Conservation (phyloP, 2,329 filamentous ascomycete genomes). For the Clonostachys rosea region DNA sequence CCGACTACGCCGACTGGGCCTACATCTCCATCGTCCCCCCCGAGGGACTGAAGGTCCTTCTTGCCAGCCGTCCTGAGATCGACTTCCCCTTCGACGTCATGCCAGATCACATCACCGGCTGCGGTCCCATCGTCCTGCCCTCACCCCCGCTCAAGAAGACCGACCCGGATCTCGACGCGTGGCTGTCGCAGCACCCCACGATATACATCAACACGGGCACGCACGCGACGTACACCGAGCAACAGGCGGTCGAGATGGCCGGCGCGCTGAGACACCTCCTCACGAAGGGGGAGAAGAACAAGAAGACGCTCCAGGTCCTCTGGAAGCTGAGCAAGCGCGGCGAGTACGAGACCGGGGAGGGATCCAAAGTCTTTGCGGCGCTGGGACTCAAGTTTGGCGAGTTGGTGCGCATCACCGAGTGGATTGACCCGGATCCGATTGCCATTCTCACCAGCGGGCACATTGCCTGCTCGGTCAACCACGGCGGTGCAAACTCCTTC, state of each 20-base stretch:
- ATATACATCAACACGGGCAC: conserved; percentile 45
- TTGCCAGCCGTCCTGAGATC: conserved; percentile 10
- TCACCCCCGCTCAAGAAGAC: conserved; percentile 20
- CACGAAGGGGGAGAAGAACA: neutral
- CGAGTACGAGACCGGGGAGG: conserved; percentile 4
- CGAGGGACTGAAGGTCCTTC: neutral
- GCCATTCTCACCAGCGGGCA: conserved; percentile 27
- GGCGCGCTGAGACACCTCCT: conserved; percentile 18
- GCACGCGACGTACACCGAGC: conserved; percentile 18
- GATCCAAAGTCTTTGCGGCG: conserved; percentile 8
- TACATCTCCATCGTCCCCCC: neutral
- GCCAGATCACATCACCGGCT: conserved; percentile 27
- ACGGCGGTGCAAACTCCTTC: conserved; percentile 41
- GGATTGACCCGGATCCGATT: conserved; percentile 30
- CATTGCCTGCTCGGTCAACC: conserved; percentile 34
- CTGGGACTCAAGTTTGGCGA: conserved; percentile 15
- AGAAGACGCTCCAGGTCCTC: conserved; percentile 15
- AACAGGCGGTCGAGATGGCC: conserved; percentile 30
- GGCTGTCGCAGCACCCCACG: conserved; percentile 34
- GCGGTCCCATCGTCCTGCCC: conserved; percentile 38
- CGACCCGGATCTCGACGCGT: conserved; percentile 32
- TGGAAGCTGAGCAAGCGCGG: conserved; percentile 20
- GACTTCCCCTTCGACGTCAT: conserved; percentile 33
- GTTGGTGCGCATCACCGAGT: conserved; percentile 28
- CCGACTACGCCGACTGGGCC: neutral